Evolutionary conservation across 179 eudicot species (phyloP).

Genomic region (Patellifolia procumbens): DNA sequence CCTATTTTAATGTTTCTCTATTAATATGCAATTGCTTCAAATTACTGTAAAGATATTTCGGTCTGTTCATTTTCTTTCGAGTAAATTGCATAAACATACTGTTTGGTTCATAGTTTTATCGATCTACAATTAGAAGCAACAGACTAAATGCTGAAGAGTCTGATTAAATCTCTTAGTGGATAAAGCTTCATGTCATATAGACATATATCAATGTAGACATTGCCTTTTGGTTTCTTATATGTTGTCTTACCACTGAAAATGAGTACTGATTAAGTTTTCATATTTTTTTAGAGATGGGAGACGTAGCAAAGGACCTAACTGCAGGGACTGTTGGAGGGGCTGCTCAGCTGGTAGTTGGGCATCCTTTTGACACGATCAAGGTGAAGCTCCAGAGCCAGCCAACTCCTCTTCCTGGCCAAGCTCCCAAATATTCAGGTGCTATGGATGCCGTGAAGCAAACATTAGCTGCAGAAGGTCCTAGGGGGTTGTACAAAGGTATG

Average conservation of each 20-base stretch:
- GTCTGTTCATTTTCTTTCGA: too few species aligned
- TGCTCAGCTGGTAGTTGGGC: conserved; percentile 86
- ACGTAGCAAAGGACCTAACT: conserved; percentile 81
- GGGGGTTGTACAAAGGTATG: conserved; percentile 92
- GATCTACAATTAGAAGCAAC: background rate
- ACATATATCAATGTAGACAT: background rate
- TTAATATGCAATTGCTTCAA: too few species aligned
- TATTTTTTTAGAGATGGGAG: conserved; percentile 72
- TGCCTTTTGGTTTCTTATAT: background rate
- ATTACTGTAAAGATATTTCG: too few species aligned
- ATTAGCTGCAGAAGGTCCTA: conserved; percentile 77
- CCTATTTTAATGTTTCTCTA: background rate
- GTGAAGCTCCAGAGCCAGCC: conserved; percentile 99
- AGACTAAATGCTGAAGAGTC: background rate
- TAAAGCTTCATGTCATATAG: background rate
- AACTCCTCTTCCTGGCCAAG: conserved; percentile 77
- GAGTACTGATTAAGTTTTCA: background rate
- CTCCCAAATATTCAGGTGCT: conserved; percentile 73
- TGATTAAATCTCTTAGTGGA: background rate
- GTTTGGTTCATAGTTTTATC: background rate
- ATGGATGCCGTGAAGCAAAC: conserved; percentile 90
- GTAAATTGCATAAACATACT: background rate
- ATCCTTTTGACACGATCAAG: conserved; percentile 95
- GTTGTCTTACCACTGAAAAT: background rate
- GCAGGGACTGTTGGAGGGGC: conserved; percentile 97